Evolutionary conservation across 2,329 filamentous ascomycete genomes (phyloP), one percentile per base, ranked within the genome.

Genomic region (Fusarium fujikuroi): DNA sequence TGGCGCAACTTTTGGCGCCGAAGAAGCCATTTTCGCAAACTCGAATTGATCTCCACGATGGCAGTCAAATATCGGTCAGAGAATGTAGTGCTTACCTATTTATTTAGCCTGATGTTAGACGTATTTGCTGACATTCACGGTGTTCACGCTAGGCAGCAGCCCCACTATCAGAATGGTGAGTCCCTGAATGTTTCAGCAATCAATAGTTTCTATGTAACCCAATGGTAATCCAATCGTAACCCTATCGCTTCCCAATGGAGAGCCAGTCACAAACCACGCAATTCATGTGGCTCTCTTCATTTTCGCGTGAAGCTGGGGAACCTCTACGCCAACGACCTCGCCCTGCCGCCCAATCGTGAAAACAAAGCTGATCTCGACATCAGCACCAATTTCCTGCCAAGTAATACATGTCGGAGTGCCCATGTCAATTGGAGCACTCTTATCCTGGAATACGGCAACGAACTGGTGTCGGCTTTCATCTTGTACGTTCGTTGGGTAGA

Each of bases 401-500:
- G 78, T 81, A 28, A 80, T 78, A 30, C 81, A 82, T 3, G 81
- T 81, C 4, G 80, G 81, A 6, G 80, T 82, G 2, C 78, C 80
- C 69, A 63, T 72, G 7, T 82, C 80, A 11, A 77, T 72, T 0
- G 72, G 75, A 6, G 79, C 79, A 21, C 61, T 75, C 54, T 60
- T 77, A 25, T 82, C 77, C 66, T 82, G 81, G 23, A 80, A 77
- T 0, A 81, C 75, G 0, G 75, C 77, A 0, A 82, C 64, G 23
- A 79, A 81, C 57, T 81, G 79, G 3, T 78, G 77, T 12, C 44
- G 61, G 0, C 4, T 59, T 3, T 57, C 34, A 5, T 71, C 69
- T 34, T 61, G 56, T 10, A 81, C 66, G 37, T 81, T 81, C 3
- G 76, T 78, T 2, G 80, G 80, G 60, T 82, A 82, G 1, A 80